A percentile compares a stretch with the other conserved stretches of the same genome.
Conservation (phyloP, 2,329 filamentous ascomycete genomes). For the Ceratocystiopsis brevicomis region DNA sequence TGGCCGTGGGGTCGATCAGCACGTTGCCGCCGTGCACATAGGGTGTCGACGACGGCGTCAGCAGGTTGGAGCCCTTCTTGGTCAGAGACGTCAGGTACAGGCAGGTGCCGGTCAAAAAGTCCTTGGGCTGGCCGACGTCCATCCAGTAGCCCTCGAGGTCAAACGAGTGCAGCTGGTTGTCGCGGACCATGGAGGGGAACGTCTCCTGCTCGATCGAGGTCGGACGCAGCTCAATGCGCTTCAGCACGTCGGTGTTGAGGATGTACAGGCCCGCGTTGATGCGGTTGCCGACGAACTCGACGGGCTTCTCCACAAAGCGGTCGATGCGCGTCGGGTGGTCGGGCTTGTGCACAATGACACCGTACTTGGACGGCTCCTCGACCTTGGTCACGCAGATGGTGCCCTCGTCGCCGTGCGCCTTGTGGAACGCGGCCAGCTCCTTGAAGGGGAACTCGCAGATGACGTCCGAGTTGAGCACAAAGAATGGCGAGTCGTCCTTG, state of each 20-base stretch:
- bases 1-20: slow-evolving; percentile 79
- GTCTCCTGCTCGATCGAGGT: slow-evolving; percentile 98
- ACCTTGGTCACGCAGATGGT: slow-evolving; percentile 98
- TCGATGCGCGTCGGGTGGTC: slow-evolving; percentile 83
- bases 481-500: slow-evolving; percentile 90
- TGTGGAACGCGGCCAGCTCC: slow-evolving; percentile 81
- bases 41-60: slow-evolving; percentile 52
- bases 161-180: slow-evolving; percentile 84
- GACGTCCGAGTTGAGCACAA: slow-evolving; percentile 95
- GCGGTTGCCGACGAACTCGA: slow-evolving; percentile 95
- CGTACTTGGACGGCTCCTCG: slow-evolving; percentile 96
- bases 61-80: slow-evolving; percentile 74
- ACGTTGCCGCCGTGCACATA: slow-evolving; percentile 91
- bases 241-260: slow-evolving; percentile 76
- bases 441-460: slow-evolving; percentile 97
- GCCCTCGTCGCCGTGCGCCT: slow-evolving; percentile 78
- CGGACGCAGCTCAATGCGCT: slow-evolving; percentile 84
- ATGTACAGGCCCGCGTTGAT: slow-evolving; percentile 99
- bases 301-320: slow-evolving; percentile 97
- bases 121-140: slow-evolving; percentile 97
- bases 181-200: slow-evolving; percentile 81
- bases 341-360: slow-evolving; percentile 94
- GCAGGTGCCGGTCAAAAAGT: slow-evolving; percentile 91
- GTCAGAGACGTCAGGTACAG: slow-evolving; percentile 84
- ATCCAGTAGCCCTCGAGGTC: slow-evolving; percentile 98